Percentiles rank a stretch among this genome's conserved stretches.
Conservation (phyloP, 2,329 filamentous ascomycete species). For the Aureobasidium sp. region DNA sequence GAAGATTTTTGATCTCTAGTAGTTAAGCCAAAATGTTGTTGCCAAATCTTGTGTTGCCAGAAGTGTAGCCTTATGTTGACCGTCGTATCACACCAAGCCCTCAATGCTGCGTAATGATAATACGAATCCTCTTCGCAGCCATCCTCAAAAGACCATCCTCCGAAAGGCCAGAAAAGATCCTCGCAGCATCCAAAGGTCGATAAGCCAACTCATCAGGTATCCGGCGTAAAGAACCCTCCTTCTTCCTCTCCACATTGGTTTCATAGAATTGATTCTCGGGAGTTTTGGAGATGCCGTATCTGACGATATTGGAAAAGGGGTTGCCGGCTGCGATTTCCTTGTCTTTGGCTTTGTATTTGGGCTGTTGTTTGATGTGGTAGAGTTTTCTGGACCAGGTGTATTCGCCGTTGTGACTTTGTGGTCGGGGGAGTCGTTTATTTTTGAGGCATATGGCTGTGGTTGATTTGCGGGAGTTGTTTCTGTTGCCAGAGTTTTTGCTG, state of each 20-base stretch:
- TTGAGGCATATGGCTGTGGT: not conserved
- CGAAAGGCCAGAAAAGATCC: not conserved
- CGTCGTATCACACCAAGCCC: not conserved
- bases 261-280: not conserved
- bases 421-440: not conserved
- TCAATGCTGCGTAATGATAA: conserved; percentile 5
- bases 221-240: not conserved
- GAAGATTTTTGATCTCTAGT: no score
- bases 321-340: not conserved
- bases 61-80: not conserved
- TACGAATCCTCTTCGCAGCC: not conserved
- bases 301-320: not conserved
- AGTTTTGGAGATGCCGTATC: not conserved
- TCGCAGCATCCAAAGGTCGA: conserved; percentile 1
- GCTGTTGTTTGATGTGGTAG: not conserved
- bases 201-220: not conserved
- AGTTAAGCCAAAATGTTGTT: no score
- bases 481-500: not conserved
- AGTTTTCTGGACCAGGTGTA: not conserved
- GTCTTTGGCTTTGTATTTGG: not conserved
- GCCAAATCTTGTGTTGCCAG: no score
- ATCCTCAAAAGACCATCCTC: not conserved
- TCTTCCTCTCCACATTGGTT: not conserved
- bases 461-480: not conserved
- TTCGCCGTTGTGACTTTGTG: not conserved